phyloP scores from a whole-genome alignment of 2,329 filamentous ascomycete species.

The Trichoderma sp. region DNA sequence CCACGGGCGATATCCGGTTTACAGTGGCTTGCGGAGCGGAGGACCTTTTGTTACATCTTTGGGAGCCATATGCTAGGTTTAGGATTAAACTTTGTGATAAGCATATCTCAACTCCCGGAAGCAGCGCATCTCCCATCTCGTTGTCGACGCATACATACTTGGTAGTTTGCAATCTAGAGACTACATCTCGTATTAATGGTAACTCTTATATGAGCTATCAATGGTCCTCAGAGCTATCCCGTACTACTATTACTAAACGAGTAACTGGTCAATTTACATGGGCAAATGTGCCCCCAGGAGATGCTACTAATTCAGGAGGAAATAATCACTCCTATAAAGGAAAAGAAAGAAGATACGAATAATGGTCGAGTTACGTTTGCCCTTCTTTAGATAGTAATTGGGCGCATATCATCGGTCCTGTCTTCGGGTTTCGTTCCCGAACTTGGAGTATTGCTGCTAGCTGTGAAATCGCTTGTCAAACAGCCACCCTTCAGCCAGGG shows the following conservation, averaged over 20 bases:
- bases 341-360: background rate
- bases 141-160: background rate
- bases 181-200: no score
- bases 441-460: background rate
- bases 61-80: background rate
- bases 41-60: background rate
- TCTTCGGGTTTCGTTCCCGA: background rate
- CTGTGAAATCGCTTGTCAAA: background rate
- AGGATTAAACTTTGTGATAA: background rate
- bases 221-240: no score
- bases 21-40: background rate
- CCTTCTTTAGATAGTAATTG: background rate
- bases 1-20: background rate
- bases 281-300: background rate
- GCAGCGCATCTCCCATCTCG: background rate
- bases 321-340: background rate
- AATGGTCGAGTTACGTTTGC: background rate
- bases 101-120: background rate
- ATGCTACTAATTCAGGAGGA: background rate
- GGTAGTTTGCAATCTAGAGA: no score
- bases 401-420: no score
- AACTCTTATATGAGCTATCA: no score
- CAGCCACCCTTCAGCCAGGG: background rate
- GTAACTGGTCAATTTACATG: no score
- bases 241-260: no score